A percentile compares a stretch with the other conserved stretches of the same genome.
Evolutionary conservation across 2,329 filamentous ascomycete genomes (phyloP).

Genomic region (Verticillium albo-atrum): DNA sequence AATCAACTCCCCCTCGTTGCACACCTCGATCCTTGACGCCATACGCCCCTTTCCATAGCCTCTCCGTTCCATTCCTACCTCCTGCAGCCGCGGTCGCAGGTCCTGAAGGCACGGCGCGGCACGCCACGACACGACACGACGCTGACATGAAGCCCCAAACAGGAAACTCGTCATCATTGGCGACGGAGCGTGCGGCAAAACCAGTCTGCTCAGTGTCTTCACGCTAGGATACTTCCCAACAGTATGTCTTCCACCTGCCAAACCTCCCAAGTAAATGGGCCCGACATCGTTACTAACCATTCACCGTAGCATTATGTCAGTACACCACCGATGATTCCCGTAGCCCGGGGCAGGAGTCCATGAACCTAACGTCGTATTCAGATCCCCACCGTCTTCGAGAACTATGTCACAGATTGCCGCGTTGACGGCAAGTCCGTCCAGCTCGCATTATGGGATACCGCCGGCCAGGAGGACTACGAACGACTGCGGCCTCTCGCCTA

Average conservation of each 20-base stretch:
- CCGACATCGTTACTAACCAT: neutral
- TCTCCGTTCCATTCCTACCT: neutral
- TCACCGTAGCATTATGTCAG: conserved; percentile 53
- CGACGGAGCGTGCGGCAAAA: conserved; percentile 97
- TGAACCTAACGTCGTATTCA: conserved; percentile 28
- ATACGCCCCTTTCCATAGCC: neutral
- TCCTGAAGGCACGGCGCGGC: too few relatives aligned
- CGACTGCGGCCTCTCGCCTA: conserved; percentile 91
- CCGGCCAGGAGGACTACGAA: conserved; percentile 98
- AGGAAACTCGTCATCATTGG: conserved; percentile 97
- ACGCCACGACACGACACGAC: neutral
- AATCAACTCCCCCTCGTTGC: conserved; percentile 1
- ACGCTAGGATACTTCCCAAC: conserved; percentile 97
- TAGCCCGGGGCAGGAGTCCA: neutral
- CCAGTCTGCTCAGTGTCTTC: conserved; percentile 93
- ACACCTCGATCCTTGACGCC: neutral
- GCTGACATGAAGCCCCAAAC: conserved; percentile 4
- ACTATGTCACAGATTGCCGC: conserved; percentile 97
- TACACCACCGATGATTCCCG: conserved; percentile 7
- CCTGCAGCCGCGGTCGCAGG: neutral
- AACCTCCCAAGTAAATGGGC: neutral
- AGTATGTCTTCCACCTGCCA: conserved; percentile 50
- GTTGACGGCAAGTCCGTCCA: conserved; percentile 99
- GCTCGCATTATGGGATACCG: conserved; percentile 98
- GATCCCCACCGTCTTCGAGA: conserved; percentile 98